phyloP scores from a whole-genome alignment of 2,329 filamentous ascomycete species.

The Cryphonectria radicalis region DNA sequence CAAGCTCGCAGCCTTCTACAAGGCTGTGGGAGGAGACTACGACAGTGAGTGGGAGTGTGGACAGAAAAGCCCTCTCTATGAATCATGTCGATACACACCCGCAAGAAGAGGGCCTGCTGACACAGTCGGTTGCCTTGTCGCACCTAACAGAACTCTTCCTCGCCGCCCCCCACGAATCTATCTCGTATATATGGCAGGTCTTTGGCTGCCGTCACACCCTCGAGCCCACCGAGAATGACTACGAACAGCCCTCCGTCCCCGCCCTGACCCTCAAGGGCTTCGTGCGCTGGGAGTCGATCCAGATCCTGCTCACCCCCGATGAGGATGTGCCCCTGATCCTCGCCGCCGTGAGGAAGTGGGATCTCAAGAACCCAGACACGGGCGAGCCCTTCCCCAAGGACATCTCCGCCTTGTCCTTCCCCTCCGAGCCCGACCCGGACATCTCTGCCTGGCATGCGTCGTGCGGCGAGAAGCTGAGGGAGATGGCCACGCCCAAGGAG shows the following conservation, averaged over 20 bases:
- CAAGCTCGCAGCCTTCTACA: constrained; percentile 79
- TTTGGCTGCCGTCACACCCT: constrained; percentile 89
- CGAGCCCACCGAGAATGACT: constrained; percentile 75
- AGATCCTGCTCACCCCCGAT: constrained; percentile 83
- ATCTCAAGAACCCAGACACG: constrained; percentile 74
- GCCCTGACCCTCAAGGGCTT: constrained; percentile 84
- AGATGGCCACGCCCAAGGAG: constrained; percentile 54
- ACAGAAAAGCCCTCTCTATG: not conserved
- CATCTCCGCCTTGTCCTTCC: constrained; percentile 67
- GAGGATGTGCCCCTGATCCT: constrained; percentile 87
- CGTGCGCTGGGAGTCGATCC: constrained; percentile 90
- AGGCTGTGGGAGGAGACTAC: constrained; percentile 74
- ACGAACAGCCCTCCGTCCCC: constrained; percentile 69
- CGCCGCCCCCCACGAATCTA: constrained; percentile 69
- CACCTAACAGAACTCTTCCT: constrained; percentile 73
- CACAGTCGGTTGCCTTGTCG: constrained; percentile 4
- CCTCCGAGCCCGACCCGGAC: constrained; percentile 72
- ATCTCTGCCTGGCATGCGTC: constrained; percentile 85
- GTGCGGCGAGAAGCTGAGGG: constrained; percentile 72
- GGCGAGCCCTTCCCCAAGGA: constrained; percentile 68
- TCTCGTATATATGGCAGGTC: constrained; percentile 92
- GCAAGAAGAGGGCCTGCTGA: constrained; percentile 23
- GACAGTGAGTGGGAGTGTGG: constrained; percentile 52
- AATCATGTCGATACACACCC: not conserved
- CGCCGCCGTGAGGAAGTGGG: constrained; percentile 77